Evolutionary conservation across 164 flowering plant species (phyloP), one percentile per base, ranked within the genome.

Genomic region (Vitis labrusca): DNA sequence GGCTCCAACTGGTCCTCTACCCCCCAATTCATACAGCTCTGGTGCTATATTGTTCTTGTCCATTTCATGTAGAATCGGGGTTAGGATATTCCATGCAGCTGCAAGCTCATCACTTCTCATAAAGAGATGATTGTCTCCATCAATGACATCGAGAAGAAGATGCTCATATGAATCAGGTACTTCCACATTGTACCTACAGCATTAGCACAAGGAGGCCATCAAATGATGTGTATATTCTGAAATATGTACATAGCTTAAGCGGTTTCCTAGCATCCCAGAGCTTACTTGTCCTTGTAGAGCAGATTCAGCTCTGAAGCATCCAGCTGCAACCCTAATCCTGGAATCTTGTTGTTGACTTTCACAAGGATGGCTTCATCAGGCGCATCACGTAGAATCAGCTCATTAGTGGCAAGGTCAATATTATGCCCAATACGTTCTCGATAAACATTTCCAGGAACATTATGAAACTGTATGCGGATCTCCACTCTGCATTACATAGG

Each of bases 281-380:
- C 86, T 65, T 78, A 85, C 90, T 79, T 86, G 63, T 83, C 88
- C 65, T 81, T 85, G 71, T 88, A 88, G 32, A 86, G 87, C 71
- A 88, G 65, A 70, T 86, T 86, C 56, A 86, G 78, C 67, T 88
- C 85, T 19, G 89, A 82, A 61, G 87, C 79, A 78, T 88, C 90
- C 77, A 88, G 70, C 44, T 80, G 86, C 76, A 88, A 59, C 2
- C 85, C 83, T 66, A 86, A 60, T 63, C 92, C 92, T 27, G 92
- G 90, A 17, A 88, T 73, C 77, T 88, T 86, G 62, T 85, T 88
- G 79, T 85, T 88, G n/a, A 86, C 79, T 79, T 73, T 86, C 52
- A 88, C 78, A 9, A 82, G 81, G 71, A 88, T 88, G 74, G 90
- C 93, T 71, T 88, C 93, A 63, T 85, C 93, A 14, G 90, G 93